A percentile compares a stretch with the other conserved stretches of the same genome.
Evolutionary conservation across 2,329 filamentous ascomycete species (phyloP).

Genomic region (Apiospora marii): DNA sequence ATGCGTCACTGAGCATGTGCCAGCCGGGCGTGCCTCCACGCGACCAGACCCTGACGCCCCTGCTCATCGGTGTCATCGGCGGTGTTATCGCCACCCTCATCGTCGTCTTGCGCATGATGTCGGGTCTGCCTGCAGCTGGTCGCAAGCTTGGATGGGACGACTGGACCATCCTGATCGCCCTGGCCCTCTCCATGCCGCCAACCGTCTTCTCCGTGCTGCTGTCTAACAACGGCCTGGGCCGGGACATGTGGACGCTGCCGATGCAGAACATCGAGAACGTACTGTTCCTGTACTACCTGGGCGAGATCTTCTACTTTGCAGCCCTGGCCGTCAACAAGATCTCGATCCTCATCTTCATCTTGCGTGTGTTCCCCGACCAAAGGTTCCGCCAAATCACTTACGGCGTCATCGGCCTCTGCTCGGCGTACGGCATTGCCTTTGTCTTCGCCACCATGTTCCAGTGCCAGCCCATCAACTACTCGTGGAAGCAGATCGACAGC

Average conservation of each 20-base stretch:
- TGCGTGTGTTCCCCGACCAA: constrained; percentile 43
- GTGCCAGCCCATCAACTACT: constrained; percentile 42
- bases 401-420: constrained; percentile 37
- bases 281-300: constrained; percentile 40
- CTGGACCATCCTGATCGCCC: constrained; percentile 28
- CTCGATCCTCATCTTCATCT: constrained; percentile 44
- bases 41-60: constrained; percentile 26
- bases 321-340: constrained; percentile 44
- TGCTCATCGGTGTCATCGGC: constrained; percentile 30
- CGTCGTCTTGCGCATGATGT: constrained; percentile 28
- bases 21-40: constrained; percentile 23
- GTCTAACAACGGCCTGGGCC: constrained; percentile 31
- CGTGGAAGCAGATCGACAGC: constrained; percentile 40
- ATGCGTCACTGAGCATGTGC: constrained; percentile 30
- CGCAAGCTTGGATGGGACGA: constrained; percentile 31
- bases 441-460: constrained; percentile 38
- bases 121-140: constrained; percentile 25
- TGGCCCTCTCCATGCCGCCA: constrained; percentile 29
- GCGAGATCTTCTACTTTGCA: constrained; percentile 46
- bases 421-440: constrained; percentile 37
- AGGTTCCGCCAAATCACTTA: constrained; percentile 38
- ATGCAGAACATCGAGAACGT: constrained; percentile 31
- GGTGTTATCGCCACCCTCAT: constrained; percentile 29
- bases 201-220: constrained; percentile 30
- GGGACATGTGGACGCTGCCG: constrained; percentile 33